These are phyloP conservation scores for Sextonia rubra DNA, from an alignment of 164 flowering plant species.

Conservation along the genomic window DNA sequence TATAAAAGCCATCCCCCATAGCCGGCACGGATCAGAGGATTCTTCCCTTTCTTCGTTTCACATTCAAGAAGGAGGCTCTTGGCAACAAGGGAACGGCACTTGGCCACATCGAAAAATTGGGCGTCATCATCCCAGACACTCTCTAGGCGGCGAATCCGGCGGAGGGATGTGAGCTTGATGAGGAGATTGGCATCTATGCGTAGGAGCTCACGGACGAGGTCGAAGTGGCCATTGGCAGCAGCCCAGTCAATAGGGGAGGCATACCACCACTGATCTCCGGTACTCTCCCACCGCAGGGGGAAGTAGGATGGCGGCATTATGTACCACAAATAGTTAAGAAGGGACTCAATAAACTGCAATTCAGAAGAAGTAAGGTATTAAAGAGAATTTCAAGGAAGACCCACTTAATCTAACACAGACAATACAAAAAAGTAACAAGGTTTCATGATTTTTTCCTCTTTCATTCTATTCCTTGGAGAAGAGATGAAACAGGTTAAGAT, in stretches of 20 bases:
- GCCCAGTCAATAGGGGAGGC: conserved; percentile 89
- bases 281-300: conserved; percentile 97
- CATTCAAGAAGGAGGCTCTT: conserved; percentile 47
- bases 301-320: conserved; percentile 49
- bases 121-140: conserved; percentile 87
- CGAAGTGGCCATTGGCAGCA: conserved; percentile 85
- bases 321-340: not conserved
- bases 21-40: conserved; percentile 69
- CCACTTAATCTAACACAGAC: not conserved
- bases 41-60: conserved; percentile 33
- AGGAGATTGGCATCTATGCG: conserved; percentile 77
- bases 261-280: conserved; percentile 97
- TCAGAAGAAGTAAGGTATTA: not conserved
- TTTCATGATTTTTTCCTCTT: not conserved
- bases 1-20: conserved; percentile 97
- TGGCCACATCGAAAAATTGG: conserved; percentile 53
- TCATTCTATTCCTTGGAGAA: not conserved
- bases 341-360: not conserved
- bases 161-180: conserved; percentile 85
- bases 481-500: not conserved
- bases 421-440: not conserved
- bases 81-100: conserved; percentile 61
- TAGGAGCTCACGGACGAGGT: conserved; percentile 75
- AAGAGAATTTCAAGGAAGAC: not conserved
- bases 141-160: conserved; percentile 84